Evolutionary conservation across 805 yeast genomes (phyloP).

Genomic region (Starmera amethionina): DNA sequence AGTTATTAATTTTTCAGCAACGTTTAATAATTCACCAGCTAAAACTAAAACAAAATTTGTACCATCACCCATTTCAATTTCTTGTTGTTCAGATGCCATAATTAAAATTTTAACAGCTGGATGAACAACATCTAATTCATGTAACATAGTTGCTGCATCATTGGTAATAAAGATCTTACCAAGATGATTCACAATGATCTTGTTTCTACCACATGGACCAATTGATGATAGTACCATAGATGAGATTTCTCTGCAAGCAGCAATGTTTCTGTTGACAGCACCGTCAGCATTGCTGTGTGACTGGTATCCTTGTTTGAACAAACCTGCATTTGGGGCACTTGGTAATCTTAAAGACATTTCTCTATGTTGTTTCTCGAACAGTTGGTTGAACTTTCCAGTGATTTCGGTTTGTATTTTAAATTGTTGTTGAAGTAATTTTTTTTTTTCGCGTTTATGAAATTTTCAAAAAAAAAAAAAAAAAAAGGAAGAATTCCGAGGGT

Average conservation of each 20-base stretch:
- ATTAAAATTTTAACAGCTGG: slow-evolving; percentile 95
- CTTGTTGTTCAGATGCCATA: slow-evolving; percentile 97
- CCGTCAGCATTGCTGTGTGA: slow-evolving; percentile 86
- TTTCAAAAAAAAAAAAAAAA: too few relatives aligned
- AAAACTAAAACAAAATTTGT: slow-evolving; percentile 85
- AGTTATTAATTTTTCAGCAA: slow-evolving; percentile 76
- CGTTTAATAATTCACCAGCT: slow-evolving; percentile 85
- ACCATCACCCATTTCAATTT: slow-evolving; percentile 94
- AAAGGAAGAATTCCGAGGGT: too few relatives aligned
- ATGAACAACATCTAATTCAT: slow-evolving; percentile 88
- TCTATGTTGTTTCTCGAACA: neutral
- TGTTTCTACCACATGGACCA: slow-evolving; percentile 97
- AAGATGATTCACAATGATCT: slow-evolving; percentile 83
- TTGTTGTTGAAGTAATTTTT: neutral
- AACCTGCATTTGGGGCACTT: slow-evolving; percentile 84
- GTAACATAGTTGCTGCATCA: slow-evolving; percentile 96
- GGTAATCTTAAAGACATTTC: slow-evolving; percentile 85
- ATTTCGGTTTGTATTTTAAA: neutral
- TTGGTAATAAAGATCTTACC: slow-evolving; percentile 85
- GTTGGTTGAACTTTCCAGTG: neutral
- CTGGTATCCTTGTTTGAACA: slow-evolving; percentile 93
- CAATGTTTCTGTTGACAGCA: slow-evolving; percentile 84
- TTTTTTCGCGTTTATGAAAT: neutral
- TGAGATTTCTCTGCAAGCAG: slow-evolving; percentile 90
- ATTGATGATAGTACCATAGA: slow-evolving; percentile 87